Conservation (phyloP, 371 early-diverging fungal species). For the Syncephalastrum contaminatum region DNA sequence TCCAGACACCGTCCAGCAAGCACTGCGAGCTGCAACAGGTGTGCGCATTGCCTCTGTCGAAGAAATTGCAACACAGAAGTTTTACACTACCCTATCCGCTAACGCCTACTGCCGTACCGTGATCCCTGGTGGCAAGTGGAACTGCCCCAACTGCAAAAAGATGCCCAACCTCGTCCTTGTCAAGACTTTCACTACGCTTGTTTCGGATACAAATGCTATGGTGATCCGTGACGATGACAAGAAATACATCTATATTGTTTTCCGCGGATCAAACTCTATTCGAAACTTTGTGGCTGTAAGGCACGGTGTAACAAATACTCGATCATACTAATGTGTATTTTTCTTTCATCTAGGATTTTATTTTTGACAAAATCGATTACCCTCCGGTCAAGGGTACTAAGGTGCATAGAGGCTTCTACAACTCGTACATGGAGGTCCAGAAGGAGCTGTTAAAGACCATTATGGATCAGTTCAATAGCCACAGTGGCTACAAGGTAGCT, state of each 20-base stretch:
- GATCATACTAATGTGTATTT: background rate
- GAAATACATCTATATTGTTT: constrained; percentile 21
- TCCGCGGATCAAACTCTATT: constrained; percentile 23
- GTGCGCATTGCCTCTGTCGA: constrained; percentile 7
- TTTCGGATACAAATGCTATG: constrained; percentile 17
- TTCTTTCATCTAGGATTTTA: constrained; percentile 11
- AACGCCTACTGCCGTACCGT: constrained; percentile 19
- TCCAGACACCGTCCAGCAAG: background rate
- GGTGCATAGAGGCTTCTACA: constrained; percentile 18
- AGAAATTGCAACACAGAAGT: constrained; percentile 6
- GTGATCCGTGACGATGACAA: constrained; percentile 16
- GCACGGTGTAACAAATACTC: too few relatives aligned
- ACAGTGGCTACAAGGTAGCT: constrained; percentile 18
- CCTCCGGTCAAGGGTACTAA: constrained; percentile 13
- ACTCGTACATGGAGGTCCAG: constrained; percentile 14
- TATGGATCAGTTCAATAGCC: constrained; percentile 5
- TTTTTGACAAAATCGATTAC: constrained; percentile 10
- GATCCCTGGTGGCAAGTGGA: constrained; percentile 12
- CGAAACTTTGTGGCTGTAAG: constrained; percentile 21
- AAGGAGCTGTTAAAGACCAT: constrained; percentile 7
- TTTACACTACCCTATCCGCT: constrained; percentile 14
- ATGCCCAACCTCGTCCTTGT: constrained; percentile 11
- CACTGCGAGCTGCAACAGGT: background rate
- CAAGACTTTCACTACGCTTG: constrained; percentile 15
- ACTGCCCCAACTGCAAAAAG: constrained; percentile 14